Evolutionary conservation across 2,329 filamentous ascomycete genomes (phyloP), one percentile per base, ranked within the genome.

Genomic region (Botryotinia calthae): DNA sequence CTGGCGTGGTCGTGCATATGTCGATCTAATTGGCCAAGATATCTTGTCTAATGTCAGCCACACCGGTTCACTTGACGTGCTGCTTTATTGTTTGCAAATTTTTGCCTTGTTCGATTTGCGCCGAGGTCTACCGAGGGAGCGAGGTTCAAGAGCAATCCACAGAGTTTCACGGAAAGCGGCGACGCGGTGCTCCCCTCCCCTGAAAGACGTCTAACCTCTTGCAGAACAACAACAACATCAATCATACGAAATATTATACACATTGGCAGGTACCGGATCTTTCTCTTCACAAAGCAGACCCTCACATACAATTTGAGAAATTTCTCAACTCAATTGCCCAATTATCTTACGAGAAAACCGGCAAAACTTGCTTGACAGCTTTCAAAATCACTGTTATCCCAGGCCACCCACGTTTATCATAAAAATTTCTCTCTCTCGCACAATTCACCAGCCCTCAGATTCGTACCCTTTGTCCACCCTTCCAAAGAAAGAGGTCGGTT

Each of bases 1-100:
- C 70, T 71, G 61, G 70, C 70, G 70, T 71, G n/a, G 48, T 71
- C 61, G 20, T 71, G 61, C 70, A 71, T 66, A 10, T n/a, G 31
- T 71, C 28, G 28, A 42, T 37, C 28, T 71, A 40, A 71, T 71
- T 71, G 61, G 70, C 37, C 51, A 64, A 44, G 34, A 66, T 34
- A 56, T 54, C 46, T 64, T 28, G 42, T 66, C 44, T 65, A 71
- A 66, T 67, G 48, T 66, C 61, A 71, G 61, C 70, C 61, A 71
- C 70, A 65, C 37, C 40, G 48, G 28, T 14, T 61, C 51, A 51
- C 22, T 46, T 44, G 22, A 56, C 37, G 40, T 71, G 70, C 70
- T 56, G 70, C 70, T 71, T 67, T 71, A 67, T n/a, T 25, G 10
- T n/a, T 20, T 58, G 37, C 25, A 56, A 48, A 40, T 28, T 44